phyloP scores from a whole-genome alignment of 768 basidiomycete genomes.

The Leccinum disarticulatum region DNA sequence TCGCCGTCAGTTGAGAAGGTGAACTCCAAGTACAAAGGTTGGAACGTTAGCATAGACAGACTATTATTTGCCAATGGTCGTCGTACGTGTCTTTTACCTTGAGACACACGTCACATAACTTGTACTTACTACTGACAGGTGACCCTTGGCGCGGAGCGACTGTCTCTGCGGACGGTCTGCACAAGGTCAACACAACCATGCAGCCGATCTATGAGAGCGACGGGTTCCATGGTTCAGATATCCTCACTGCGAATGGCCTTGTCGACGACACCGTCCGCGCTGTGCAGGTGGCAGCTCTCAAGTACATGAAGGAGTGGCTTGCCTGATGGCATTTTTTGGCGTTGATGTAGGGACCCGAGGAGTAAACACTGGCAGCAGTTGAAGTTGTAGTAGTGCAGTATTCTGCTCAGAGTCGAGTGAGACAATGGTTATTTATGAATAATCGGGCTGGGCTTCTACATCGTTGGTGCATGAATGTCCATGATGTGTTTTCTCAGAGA shows the following conservation, averaged over 20 bases:
- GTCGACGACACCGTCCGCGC: slow-evolving; percentile 51
- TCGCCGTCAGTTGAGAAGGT: slow-evolving; percentile 43
- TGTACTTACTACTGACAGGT: slow-evolving; percentile 37
- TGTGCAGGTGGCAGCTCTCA: slow-evolving; percentile 55
- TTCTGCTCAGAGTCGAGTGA: neutral
- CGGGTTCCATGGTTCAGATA: slow-evolving; percentile 70
- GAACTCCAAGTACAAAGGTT: slow-evolving; percentile 57
- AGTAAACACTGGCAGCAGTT: neutral
- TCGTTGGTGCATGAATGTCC: neutral
- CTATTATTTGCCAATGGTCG: slow-evolving; percentile 72
- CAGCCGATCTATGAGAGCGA: slow-evolving; percentile 61
- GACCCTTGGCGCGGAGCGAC: slow-evolving; percentile 79
- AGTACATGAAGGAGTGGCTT: slow-evolving; percentile 58
- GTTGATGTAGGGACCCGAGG: neutral
- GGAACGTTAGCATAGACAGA: slow-evolving; percentile 55
- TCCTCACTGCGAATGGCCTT: slow-evolving; percentile 40
- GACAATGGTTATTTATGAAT: neutral
- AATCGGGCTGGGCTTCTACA: neutral
- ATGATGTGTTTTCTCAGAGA: neutral
- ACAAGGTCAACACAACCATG: slow-evolving; percentile 44
- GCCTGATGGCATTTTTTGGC: neutral
- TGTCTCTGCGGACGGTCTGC: slow-evolving; percentile 54
- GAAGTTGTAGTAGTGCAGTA: neutral
- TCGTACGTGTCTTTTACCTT: slow-evolving; percentile 40
- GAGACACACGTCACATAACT: neutral